Conservation (phyloP, 129 eudicot species). For the Flaveria linearis region DNA sequence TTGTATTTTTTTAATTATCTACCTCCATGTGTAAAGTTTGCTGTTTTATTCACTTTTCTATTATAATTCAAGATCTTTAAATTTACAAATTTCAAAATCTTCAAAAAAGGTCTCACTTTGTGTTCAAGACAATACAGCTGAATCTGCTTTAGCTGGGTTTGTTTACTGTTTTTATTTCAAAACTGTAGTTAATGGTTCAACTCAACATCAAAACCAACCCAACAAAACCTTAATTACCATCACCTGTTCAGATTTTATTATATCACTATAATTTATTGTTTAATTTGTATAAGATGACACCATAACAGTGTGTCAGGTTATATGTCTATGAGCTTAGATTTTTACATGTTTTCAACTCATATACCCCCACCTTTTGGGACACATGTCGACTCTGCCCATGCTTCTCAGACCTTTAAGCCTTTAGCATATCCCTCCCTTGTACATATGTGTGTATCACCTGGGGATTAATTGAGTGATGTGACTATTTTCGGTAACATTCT, state of each 20-base stretch:
- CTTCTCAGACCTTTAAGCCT: no score
- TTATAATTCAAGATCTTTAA: background rate
- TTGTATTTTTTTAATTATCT: constrained; percentile 23
- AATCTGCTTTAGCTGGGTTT: background rate
- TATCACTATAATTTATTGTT: background rate
- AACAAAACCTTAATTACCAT: background rate
- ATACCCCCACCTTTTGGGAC: no score
- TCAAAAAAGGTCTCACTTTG: background rate
- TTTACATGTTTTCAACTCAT: no score
- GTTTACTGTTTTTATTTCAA: background rate
- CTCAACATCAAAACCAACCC: background rate
- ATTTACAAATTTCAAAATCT: background rate
- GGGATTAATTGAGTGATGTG: constrained; percentile 7
- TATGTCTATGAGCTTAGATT: no score
- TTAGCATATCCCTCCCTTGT: background rate
- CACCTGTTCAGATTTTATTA: background rate
- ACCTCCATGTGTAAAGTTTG: background rate
- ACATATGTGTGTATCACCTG: constrained; percentile 8
- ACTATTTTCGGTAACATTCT: constrained; percentile 17
- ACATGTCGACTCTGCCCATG: no score
- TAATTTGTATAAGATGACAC: background rate
- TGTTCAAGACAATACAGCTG: no score
- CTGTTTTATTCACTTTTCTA: constrained; percentile 2
- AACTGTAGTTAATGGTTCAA: background rate
- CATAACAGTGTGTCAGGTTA: background rate